Percentiles rank a stretch among this genome's conserved stretches.
Conservation (phyloP, 495 filamentous ascomycete species). For the Aspergillus sclerotioniger region DNA sequence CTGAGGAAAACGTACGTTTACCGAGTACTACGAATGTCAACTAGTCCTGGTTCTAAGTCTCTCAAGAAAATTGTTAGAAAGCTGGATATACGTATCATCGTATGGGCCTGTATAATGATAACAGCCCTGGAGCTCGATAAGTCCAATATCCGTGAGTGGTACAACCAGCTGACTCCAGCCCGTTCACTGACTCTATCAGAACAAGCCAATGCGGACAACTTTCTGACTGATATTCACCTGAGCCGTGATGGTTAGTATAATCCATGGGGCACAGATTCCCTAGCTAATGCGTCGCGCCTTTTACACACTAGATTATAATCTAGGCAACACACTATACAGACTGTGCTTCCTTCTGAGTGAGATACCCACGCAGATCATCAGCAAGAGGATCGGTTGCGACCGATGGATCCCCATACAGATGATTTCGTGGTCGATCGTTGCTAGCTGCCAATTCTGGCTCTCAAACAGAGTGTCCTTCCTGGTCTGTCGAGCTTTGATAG, state of each 20-base stretch:
- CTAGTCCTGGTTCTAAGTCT: neutral
- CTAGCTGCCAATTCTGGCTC: conserved; percentile 59
- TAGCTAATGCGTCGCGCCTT: neutral
- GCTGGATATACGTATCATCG: conserved; percentile 51
- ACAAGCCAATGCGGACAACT: conserved; percentile 53
- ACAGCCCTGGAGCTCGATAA: conserved; percentile 20
- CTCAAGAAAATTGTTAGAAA: conserved; percentile 26
- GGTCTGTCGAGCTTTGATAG: conserved; percentile 59
- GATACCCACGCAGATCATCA: conserved; percentile 65
- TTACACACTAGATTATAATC: conserved; percentile 26
- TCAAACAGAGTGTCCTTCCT: conserved; percentile 59
- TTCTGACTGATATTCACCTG: conserved; percentile 53
- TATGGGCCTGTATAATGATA: conserved; percentile 50
- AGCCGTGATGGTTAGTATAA: conserved; percentile 43
- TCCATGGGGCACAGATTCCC: neutral
- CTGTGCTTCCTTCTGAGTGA: conserved; percentile 37
- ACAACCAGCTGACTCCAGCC: neutral
- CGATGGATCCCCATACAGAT: conserved; percentile 76
- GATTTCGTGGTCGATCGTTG: conserved; percentile 65
- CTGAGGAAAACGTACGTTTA: conserved; percentile 37
- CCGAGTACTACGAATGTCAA: too few relatives aligned
- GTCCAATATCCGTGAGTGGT: conserved; percentile 8
- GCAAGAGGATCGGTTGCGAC: conserved; percentile 68
- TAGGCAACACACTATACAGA: conserved; percentile 28
- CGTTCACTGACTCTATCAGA: conserved; percentile 4